Conservation (phyloP, 1,284 basidiomycete genomes). For the Fomitopsis betulina region DNA sequence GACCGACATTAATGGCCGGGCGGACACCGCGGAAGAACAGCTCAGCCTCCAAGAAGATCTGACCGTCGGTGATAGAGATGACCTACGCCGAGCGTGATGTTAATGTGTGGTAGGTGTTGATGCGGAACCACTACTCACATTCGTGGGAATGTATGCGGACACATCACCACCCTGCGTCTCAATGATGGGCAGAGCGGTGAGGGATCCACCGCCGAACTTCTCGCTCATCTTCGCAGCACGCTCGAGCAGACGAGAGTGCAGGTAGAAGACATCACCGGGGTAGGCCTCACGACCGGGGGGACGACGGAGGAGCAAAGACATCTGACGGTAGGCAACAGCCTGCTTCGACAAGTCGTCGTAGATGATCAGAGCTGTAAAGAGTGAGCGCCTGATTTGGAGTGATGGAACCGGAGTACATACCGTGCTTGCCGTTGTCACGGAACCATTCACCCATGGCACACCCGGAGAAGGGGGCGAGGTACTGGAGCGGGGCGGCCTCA, state of each 20-base stretch:
- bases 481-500: constrained; percentile 97
- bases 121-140: constrained; percentile 43
- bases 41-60: constrained; percentile 99
- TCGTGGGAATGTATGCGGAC: constrained; percentile 92
- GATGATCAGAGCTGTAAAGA: constrained; percentile 81
- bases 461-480: constrained; percentile 99
- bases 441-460: constrained; percentile 99
- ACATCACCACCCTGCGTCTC: constrained; percentile 99
- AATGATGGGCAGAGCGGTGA: constrained; percentile 98
- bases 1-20: constrained; percentile 99
- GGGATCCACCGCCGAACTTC: constrained; percentile 94
- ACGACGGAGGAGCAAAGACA: constrained; percentile 99
- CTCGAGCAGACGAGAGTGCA: constrained; percentile 99
- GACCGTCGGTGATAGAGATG: constrained; percentile 97
- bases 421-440: constrained; percentile 98
- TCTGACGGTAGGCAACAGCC: constrained; percentile 99
- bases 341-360: constrained; percentile 99
- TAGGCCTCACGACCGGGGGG: constrained; percentile 99
- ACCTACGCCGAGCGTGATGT: constrained; percentile 43
- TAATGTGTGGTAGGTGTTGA: neutral
- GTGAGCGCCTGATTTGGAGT: neutral
- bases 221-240: constrained; percentile 99
- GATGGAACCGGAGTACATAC: constrained; percentile 34
- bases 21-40: constrained; percentile 99
- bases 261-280: constrained; percentile 99